A percentile compares a stretch with the other conserved stretches of the same genome.
Evolutionary conservation across 345 rosid species (phyloP).

Genomic region (Gossypioides kirkii): DNA sequence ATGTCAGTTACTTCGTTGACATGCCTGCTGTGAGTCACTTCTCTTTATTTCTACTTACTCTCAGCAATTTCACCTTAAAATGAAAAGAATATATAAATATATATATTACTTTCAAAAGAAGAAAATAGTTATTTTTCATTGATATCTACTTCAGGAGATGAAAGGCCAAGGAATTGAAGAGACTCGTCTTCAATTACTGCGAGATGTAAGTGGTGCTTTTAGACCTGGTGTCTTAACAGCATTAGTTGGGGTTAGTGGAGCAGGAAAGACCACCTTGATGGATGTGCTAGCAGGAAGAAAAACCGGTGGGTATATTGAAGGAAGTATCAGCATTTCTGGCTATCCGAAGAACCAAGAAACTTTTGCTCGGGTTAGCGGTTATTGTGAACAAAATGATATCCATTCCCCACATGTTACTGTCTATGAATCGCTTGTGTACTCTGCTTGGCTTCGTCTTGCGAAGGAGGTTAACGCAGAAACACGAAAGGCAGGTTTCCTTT

Average conservation of each 20-base stretch:
- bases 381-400: conserved; percentile 79
- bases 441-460: conserved; percentile 77
- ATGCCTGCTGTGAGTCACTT: conserved; percentile 63
- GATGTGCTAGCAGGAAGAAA: conserved; percentile 75
- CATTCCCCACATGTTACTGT: conserved; percentile 79
- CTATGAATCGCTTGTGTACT: conserved; percentile 62
- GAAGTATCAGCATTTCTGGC: conserved; percentile 63
- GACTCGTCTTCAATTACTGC: conserved; percentile 52
- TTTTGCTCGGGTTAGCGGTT: conserved; percentile 72
- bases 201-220: conserved; percentile 67
- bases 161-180: conserved; percentile 55
- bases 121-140: neutral
- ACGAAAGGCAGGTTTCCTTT: conserved; percentile 25
- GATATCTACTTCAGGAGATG: conserved; percentile 52
- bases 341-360: conserved; percentile 72
- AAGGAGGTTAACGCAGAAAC: conserved; percentile 35
- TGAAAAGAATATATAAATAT: too few relatives aligned
- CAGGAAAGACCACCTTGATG: conserved; percentile 85
- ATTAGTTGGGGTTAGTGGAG: conserved; percentile 77
- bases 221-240: conserved; percentile 78
- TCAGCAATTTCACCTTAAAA: too few relatives aligned
- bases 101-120: neutral
- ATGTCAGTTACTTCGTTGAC: conserved; percentile 65
- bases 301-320: conserved; percentile 66
- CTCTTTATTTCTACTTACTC: too few relatives aligned